Base-by-base conservation (phyloP, 1,139 yeast species). In the Lodderomyces oxycetoniae region DNA sequence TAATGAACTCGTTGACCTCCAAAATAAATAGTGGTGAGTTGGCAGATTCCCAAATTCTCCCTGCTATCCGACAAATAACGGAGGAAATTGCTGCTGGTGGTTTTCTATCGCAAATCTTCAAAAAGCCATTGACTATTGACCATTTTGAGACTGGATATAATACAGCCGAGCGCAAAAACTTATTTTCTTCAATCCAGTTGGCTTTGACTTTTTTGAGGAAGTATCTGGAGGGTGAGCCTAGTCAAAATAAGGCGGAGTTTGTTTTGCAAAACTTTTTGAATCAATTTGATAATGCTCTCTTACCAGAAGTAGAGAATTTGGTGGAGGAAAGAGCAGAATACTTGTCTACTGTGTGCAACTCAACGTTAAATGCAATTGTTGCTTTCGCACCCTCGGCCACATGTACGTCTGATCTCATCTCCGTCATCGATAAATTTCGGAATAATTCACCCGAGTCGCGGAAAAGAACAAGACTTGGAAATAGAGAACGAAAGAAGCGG, bases 401-500 rank as follows among this genome's bases (percentile, higher is more conserved):
- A 36, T 46, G 48, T 17, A 45, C 42, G 32, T 38, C 44, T 14
- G 35, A 44, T 4, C 40, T 49, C 4, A 31, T 50, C 9, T 33
- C 49, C 5, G 39, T 46, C 4, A 50, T 52, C 1, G 57, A 55
- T 7, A 59, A 55, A 40, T 58, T 59, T 0, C 57, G 52, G 22
- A 40, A 49, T 4, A 64, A 62, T 31, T 48, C 61, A 3, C 55
- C 59, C 8, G 72, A 66, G 36, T 51, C 59, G 35, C 74, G 73
- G 40, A 93, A 84, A 44, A 70, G 78, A 43, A 65, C 77, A 7
- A 61, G 86, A 28, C 53, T 75, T 17, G 94, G 81, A 37, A 88
- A 88, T 48, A 69, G 95, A 33, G 91, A 84, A 42, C 70, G 97
- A 26, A 91, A 91, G 61, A 81, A 88, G 61, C 76, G 78, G 46